Base-by-base conservation (phyloP, 352 stramenopile species). In the Globisporangium lucens region DNA sequence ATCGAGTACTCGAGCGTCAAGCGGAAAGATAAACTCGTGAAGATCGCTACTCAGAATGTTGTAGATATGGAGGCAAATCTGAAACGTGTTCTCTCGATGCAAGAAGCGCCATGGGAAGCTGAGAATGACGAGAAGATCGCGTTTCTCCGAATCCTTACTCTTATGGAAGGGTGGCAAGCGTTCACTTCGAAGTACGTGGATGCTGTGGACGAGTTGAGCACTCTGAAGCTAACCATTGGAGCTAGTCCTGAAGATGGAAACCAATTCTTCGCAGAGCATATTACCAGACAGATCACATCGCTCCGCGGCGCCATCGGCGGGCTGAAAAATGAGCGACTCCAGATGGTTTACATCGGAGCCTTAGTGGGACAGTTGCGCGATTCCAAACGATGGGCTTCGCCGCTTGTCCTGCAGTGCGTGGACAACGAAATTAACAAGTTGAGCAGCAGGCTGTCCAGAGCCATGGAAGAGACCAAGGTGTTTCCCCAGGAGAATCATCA, bases 1-100 rank as follows among this genome's bases (percentile, higher is more conserved):
- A 68, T 83, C 56, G 74, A 82, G 68, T 65, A 46, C 33, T 74
- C 66, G 52, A 75, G 67, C 20, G 74, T 74, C 20, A 84, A 80
- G 33, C 73, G 79, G 4, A 87, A 85, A 65, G 79, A 87, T 61
- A 82, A 83, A 56, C 65, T 83, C n/a, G 72, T 87, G 30, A 77
- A 80, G 15, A 59, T 82, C 53, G 77, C 79, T 9, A 76, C 75
- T 12, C 77, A 85, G 67, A 81, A 85, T 53, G 69, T 85, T 17
- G 68, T 73, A 30, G 74, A 81, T 12, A 38, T 84, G 29, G 59
- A 79, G 41, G 27, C 65, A 43, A 76, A 68, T 12, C 15, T 81
- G 12, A 59, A 33, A 0, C 38, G 29, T 30, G 67, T 77, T 10
- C 56, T 83, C 20, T 61, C 76, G 13, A 46, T 60, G 27, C 24